Base-by-base conservation (phyloP, 1,284 basidiomycete genomes). In the Flammula alnicola region DNA sequence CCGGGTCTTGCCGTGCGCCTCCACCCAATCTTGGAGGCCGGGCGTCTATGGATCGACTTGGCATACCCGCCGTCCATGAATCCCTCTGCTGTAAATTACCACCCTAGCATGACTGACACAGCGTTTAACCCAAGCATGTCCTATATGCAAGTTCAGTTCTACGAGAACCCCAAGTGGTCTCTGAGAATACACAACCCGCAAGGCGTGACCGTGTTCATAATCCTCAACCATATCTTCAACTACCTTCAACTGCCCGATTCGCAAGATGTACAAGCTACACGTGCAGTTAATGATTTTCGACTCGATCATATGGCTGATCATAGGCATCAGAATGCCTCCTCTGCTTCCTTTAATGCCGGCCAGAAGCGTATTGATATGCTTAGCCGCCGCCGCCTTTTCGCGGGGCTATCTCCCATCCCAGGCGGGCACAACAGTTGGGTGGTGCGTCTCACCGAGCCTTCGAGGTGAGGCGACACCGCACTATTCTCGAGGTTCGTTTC, bases 41-140 rank as follows among this genome's bases (percentile, higher is more conserved):
- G 43, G 7, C n/a, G 32, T 9, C 6, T 36, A 3, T 44, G 43
- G 43, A 35, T 22, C 14, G 43, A 44, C 14, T 36, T 33, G 5
- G 31, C 12, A 4, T 36, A 35, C 17, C 43, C 43, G 11, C 32
- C 32, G 3, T 44, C 43, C 1, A 5, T 27, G 8, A 16, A 7
- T 5, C 32, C 31, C 3, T 31, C 22, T 1, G 12, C 31, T 2
- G 4, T 8, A 12, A 44, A 44, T 32, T 44, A 16, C 25, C 14
- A 36, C 10, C 31, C 43, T 0, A 25, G 27, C 4, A 5, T 33
- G 8, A 19, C 6, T 2, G 32, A 44, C 3, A 0, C 14, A 7
- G 43, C 43, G 6, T 44, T 44, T 17, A 4, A 20, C 2, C 43
- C 43, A 4, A n/a, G 23, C 1, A 4, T 44, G 12, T 12, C n/a